Conservation (phyloP, 768 basidiomycete genomes). For the Calocybe gangraenosa region DNA sequence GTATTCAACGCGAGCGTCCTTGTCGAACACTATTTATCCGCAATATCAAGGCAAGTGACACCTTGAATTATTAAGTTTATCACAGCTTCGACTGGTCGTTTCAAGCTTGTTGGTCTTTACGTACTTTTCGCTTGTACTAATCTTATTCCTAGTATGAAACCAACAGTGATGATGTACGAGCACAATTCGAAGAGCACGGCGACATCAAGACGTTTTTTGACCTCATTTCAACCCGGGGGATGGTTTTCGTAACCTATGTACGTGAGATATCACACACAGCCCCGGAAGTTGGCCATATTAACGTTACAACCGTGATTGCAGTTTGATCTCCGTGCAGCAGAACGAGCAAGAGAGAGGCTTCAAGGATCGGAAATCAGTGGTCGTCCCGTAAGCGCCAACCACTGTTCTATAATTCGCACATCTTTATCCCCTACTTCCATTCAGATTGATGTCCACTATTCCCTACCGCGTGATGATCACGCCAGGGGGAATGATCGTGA, state of each 20-base stretch:
- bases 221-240: conserved; percentile 89
- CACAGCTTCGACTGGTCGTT: conserved; percentile 4
- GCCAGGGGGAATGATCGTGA: conserved; percentile 62
- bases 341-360: conserved; percentile 84
- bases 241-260: conserved; percentile 99
- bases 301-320: conserved; percentile 30
- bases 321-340: conserved; percentile 92
- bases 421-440: conserved; percentile 19
- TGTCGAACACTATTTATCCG: conserved; percentile 96
- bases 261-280: conserved; percentile 31
- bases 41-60: conserved; percentile 88
- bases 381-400: conserved; percentile 65
- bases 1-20: conserved; percentile 89
- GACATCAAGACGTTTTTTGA: conserved; percentile 98
- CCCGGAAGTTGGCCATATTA: conserved; percentile 7
- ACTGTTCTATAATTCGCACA: conserved; percentile 3
- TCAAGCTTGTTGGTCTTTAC: neutral
- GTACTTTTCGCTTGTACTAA: conserved; percentile 14
- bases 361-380: conserved; percentile 88
- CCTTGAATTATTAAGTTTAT: conserved; percentile 18
- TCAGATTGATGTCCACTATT: conserved; percentile 99
- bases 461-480: conserved; percentile 86
- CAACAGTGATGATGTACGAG: conserved; percentile 78
- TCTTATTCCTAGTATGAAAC: conserved; percentile 71
- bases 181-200: conserved; percentile 87